Evolutionary conservation across 805 yeast species (phyloP).

Genomic region (Millerago galiae): DNA sequence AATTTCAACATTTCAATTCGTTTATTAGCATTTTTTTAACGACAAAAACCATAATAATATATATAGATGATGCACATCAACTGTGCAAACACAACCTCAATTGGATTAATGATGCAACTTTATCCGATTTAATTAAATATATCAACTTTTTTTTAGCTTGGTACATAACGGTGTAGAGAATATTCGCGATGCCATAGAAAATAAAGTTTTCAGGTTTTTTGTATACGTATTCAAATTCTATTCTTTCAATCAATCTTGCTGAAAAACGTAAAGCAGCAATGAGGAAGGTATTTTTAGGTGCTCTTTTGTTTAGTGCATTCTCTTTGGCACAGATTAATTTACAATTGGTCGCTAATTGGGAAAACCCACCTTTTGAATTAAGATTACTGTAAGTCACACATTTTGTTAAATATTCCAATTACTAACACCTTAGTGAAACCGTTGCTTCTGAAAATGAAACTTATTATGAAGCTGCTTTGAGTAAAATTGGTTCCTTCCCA

Average conservation of each 20-base stretch:
- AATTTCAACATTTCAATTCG: conserved; percentile 7
- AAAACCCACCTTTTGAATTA: conserved; percentile 22
- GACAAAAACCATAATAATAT: conserved; percentile 2
- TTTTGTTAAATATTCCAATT: neutral
- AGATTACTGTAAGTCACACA: conserved; percentile 19
- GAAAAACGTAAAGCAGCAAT: neutral
- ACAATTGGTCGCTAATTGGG: conserved; percentile 23
- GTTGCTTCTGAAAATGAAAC: conserved; percentile 21
- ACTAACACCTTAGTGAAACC: conserved; percentile 19
- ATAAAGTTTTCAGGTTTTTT: too few species aligned
- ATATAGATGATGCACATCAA: conserved; percentile 2
- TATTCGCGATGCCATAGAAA: too few species aligned
- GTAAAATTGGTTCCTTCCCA: conserved; percentile 10
- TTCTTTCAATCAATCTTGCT: too few species aligned
- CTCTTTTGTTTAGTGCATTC: neutral
- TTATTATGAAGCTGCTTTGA: conserved; percentile 9
- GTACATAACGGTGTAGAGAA: too few species aligned
- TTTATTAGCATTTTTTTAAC: neutral
- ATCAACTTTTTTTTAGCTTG: too few species aligned
- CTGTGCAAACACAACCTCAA: neutral
- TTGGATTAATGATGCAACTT: conserved; percentile 2
- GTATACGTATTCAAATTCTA: too few species aligned
- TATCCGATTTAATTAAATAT: conserved; percentile 1
- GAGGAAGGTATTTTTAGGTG: neutral
- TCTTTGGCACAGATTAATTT: conserved; percentile 14